Conservation (phyloP, 2,329 filamentous ascomycete species). For the Parascedosporium putredinis region DNA sequence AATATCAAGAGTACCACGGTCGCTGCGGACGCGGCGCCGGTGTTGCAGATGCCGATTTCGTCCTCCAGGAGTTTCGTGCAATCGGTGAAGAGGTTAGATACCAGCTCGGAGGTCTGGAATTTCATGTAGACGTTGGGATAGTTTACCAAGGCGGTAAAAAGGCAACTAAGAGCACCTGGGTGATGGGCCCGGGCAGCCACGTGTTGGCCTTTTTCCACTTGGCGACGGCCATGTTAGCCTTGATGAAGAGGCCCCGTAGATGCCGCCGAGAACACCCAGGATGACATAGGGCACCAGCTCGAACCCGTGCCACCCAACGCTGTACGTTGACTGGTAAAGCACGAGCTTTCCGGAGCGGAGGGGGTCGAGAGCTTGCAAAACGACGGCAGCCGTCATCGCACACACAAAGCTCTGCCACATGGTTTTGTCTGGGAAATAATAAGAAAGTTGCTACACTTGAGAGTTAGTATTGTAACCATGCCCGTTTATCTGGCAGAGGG, state of each 20-base stretch:
- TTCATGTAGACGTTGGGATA: slow-evolving; percentile 97
- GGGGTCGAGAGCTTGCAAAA: slow-evolving; percentile 84
- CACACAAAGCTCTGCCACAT: slow-evolving; percentile 99
- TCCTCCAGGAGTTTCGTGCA: slow-evolving; percentile 76
- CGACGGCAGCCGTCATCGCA: slow-evolving; percentile 95
- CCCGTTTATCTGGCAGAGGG: background rate
- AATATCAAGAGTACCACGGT: slow-evolving; percentile 76
- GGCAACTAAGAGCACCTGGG: slow-evolving; percentile 71
- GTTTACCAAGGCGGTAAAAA: slow-evolving; percentile 81
- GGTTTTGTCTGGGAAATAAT: slow-evolving; percentile 97
- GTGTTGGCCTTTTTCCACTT: slow-evolving; percentile 61
- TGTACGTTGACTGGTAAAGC: slow-evolving; percentile 91
- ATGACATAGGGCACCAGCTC: slow-evolving; percentile 82
- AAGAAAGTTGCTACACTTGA: slow-evolving; percentile 64
- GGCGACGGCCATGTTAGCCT: slow-evolving; percentile 79
- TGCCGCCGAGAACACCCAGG: slow-evolving; percentile 79
- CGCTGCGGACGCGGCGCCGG: slow-evolving; percentile 67
- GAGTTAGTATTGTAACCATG: slow-evolving; percentile 10
- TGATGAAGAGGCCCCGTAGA: slow-evolving; percentile 96
- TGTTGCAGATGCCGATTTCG: slow-evolving; percentile 82
- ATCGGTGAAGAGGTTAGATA: slow-evolving; percentile 85
- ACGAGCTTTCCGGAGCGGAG: slow-evolving; percentile 94
- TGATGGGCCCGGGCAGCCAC: slow-evolving; percentile 61
- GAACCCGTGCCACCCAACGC: slow-evolving; percentile 84
- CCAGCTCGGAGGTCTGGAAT: slow-evolving; percentile 80